These are phyloP conservation scores for Salvia splendens DNA, from an alignment of 257 asterid species.

Conservation along the genomic window DNA sequence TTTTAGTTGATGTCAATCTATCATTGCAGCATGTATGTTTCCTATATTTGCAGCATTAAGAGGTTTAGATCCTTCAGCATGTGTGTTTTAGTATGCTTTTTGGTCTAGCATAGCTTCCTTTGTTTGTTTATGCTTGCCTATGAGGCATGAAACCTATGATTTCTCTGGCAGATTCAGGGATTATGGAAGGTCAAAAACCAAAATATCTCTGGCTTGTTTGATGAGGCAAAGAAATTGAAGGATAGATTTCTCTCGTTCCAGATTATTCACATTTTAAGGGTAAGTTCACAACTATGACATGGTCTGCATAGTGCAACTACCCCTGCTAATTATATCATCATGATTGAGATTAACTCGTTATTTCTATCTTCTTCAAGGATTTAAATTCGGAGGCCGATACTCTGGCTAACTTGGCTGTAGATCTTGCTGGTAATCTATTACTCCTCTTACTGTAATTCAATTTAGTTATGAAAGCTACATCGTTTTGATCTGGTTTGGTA, in stretches of 20 bases:
- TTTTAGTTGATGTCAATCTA: constrained; percentile 14
- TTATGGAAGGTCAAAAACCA: constrained; percentile 88
- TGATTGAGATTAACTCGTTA: constrained; percentile 14
- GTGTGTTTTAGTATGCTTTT: background rate
- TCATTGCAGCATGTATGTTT: background rate
- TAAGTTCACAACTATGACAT: constrained; percentile 33
- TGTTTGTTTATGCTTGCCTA: background rate
- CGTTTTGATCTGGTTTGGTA: constrained; percentile 7
- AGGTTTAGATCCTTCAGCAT: background rate
- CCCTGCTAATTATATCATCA: background rate
- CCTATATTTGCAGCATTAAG: background rate
- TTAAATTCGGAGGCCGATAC: constrained; percentile 90
- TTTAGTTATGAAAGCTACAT: background rate
- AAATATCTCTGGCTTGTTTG: constrained; percentile 60
- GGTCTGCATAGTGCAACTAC: background rate
- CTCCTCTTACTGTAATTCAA: background rate
- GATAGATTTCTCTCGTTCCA: constrained; percentile 70
- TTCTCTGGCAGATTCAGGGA: constrained; percentile 69
- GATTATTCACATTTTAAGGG: constrained; percentile 75
- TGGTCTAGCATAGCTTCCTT: constrained; percentile 8
- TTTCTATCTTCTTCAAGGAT: constrained; percentile 51
- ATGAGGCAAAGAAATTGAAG: constrained; percentile 77
- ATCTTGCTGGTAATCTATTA: constrained; percentile 65
- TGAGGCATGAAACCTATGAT: constrained; percentile 11
- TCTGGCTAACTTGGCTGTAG: constrained; percentile 88